Conservation (phyloP, 2,329 filamentous ascomycete species). For the Beauveria medogensis region DNA sequence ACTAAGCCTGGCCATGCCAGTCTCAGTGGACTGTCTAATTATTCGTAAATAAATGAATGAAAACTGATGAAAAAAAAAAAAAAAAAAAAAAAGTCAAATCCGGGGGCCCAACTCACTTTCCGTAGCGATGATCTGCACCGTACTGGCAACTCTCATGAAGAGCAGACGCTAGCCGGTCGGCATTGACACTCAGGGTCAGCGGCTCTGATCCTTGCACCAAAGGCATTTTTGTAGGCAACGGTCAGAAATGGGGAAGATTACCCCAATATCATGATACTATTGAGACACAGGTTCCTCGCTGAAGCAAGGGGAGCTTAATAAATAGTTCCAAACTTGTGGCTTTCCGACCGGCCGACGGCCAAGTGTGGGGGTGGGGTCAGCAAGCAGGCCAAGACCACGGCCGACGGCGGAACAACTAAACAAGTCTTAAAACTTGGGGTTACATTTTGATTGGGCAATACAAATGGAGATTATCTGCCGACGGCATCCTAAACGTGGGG, state of each 20-base stretch:
- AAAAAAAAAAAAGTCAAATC: no score
- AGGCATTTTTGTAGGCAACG: neutral
- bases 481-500: constrained; percentile 10
- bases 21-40: constrained; percentile 36
- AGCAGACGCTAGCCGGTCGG: constrained; percentile 20
- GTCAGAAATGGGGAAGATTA: neutral
- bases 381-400: constrained; percentile 24
- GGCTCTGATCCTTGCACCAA: neutral
- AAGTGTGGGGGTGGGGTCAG: constrained; percentile 20
- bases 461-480: constrained; percentile 1
- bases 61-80: neutral
- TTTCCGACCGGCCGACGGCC: neutral
- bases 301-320: neutral
- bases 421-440: no score
- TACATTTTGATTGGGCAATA: neutral
- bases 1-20: constrained; percentile 70
- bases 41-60: neutral
- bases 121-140: constrained; percentile 22
- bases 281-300: neutral
- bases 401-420: constrained; percentile 4
- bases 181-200: constrained; percentile 13
- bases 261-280: neutral
- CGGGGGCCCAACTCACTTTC: constrained; percentile 19
- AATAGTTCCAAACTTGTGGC: neutral
- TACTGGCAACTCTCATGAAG: constrained; percentile 27